phyloP scores from a whole-genome alignment of 345 rosid species.

The Arabidopsis thaliana region DNA sequence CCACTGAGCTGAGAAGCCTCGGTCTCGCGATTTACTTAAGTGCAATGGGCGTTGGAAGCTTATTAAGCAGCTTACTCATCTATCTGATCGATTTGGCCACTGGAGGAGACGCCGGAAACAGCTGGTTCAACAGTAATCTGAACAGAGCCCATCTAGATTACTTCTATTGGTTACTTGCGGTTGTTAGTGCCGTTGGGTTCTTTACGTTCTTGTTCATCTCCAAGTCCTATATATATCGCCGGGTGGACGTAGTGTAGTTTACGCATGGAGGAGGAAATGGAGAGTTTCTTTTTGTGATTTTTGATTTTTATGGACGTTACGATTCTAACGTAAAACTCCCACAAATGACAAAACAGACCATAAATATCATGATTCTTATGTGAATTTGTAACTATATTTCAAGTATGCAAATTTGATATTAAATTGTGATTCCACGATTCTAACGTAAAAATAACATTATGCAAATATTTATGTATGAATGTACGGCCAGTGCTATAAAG shows the following conservation, averaged over 20 bases:
- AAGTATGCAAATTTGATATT: too few relatives aligned
- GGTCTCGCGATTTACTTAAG: conserved; percentile 50
- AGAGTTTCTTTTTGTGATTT: too few relatives aligned
- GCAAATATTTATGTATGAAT: too few relatives aligned
- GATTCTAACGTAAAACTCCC: too few relatives aligned
- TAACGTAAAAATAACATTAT: too few relatives aligned
- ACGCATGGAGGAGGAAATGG: too few relatives aligned
- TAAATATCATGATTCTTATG: too few relatives aligned
- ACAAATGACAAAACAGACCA: too few relatives aligned
- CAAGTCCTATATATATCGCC: conserved; percentile 25
- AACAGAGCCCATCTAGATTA: conserved; percentile 58
- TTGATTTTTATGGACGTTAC: too few relatives aligned
- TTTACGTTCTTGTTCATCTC: conserved; percentile 20
- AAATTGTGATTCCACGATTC: too few relatives aligned
- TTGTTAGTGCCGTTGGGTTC: conserved; percentile 39
- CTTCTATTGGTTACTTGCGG: conserved; percentile 63
- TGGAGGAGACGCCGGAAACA: conserved; percentile 21
- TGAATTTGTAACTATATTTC: too few relatives aligned
- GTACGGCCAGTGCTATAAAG: too few relatives aligned
- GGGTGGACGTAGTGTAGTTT: conserved; percentile 3
- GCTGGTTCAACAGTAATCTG: conserved; percentile 67
- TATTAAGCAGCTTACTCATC: conserved; percentile 55
- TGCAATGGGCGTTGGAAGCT: conserved; percentile 47
- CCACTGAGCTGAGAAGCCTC: conserved; percentile 46
- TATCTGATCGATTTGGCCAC: conserved; percentile 47